phyloP scores from a whole-genome alignment of 75 land plant species.

The Sequoiadendron giganteum region DNA sequence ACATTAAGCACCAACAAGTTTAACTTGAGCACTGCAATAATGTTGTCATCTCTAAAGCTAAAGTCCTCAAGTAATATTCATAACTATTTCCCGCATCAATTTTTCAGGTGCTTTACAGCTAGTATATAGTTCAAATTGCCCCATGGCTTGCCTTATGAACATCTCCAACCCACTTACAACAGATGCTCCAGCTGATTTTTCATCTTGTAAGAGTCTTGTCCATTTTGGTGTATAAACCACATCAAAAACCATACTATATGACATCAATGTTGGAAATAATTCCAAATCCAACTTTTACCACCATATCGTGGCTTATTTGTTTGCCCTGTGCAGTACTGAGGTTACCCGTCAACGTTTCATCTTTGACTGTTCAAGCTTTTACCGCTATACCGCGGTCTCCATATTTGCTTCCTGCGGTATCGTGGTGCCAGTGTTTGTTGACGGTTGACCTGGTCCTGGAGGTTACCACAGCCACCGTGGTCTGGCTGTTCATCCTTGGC shows the following conservation, averaged over 20 bases:
- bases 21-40: not conserved
- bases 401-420: too few relatives aligned
- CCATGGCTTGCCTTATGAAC: slow-evolving; percentile 91
- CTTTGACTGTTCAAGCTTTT: too few relatives aligned
- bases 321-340: too few relatives aligned
- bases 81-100: slow-evolving; percentile 34
- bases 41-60: not conserved
- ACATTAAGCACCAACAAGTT: not conserved
- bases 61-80: not conserved
- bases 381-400: too few relatives aligned
- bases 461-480: too few relatives aligned
- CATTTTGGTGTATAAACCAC: slow-evolving; percentile 89
- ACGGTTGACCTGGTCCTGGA: too few relatives aligned
- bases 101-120: slow-evolving; percentile 58
- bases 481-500: too few relatives aligned
- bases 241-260: slow-evolving; percentile 83
- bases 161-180: slow-evolving; percentile 85
- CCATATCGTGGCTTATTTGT: too few relatives aligned
- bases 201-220: slow-evolving; percentile 77
- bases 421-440: too few relatives aligned
- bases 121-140: slow-evolving; percentile 84
- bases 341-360: too few relatives aligned
- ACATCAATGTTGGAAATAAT: slow-evolving; percentile 27
- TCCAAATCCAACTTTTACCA: too few relatives aligned
- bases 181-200: slow-evolving; percentile 66